Conservation (phyloP, 1,284 basidiomycete genomes). For the Ganoderma lucidum region DNA sequence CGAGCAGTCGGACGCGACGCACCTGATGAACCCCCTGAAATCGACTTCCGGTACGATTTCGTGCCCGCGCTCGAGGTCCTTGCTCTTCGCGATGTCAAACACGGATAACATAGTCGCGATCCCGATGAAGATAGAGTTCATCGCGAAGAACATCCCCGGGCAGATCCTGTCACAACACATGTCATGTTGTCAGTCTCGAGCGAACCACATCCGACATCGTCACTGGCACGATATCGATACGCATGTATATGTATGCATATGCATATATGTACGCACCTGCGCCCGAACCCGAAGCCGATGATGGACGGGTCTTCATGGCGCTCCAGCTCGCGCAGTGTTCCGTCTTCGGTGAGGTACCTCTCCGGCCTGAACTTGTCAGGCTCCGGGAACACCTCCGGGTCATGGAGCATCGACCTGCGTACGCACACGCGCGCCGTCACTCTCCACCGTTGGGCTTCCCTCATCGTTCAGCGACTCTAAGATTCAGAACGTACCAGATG, state of each 20-base stretch:
- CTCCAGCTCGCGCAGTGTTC: conserved; percentile 26
- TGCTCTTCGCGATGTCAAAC: conserved; percentile 41
- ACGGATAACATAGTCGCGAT: conserved; percentile 41
- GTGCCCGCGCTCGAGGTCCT: conserved; percentile 38
- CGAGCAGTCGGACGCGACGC: neutral
- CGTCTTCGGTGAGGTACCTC: conserved; percentile 32
- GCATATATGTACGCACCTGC: conserved; percentile 30
- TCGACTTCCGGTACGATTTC: conserved; percentile 43
- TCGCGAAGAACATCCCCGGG: conserved; percentile 45
- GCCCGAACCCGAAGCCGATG: conserved; percentile 39
- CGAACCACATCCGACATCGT: neutral
- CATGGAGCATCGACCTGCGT: conserved; percentile 42
- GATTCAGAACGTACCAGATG: conserved; percentile 38
- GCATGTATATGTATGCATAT: neutral
- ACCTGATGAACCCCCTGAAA: conserved; percentile 42
- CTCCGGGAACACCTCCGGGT: conserved; percentile 36
- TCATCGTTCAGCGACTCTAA: neutral
- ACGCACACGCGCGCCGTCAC: neutral
- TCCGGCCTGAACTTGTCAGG: conserved; percentile 38
- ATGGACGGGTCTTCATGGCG: conserved; percentile 33
- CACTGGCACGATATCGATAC: too few relatives aligned
- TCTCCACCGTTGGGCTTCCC: neutral
- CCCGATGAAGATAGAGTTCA: conserved; percentile 44
- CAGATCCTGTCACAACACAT: conserved; percentile 36
- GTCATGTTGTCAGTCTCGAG: neutral